Conservation (phyloP, 305 asterid species). For the Withania somnifera region DNA sequence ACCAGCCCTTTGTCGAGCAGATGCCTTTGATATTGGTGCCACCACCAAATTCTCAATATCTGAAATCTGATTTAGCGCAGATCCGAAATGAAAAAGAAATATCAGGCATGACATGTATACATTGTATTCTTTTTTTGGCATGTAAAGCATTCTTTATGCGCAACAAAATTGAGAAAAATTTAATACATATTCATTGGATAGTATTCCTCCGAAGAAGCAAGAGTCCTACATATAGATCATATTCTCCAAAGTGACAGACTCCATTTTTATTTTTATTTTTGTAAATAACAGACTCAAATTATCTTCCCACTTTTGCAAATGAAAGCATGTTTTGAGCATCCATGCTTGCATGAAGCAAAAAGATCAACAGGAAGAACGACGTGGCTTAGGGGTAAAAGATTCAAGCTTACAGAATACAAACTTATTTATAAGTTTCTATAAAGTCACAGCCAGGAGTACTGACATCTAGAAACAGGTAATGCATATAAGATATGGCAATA, state of each 20-base stretch:
- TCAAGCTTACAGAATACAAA: background rate
- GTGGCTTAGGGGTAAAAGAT: background rate
- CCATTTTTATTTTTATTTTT: background rate
- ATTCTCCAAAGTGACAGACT: background rate
- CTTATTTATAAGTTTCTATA: background rate
- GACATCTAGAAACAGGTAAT: background rate
- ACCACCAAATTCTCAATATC: slow-evolving; percentile 87
- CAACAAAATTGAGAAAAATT: background rate
- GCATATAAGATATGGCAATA: background rate
- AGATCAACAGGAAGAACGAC: background rate
- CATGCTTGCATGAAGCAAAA: background rate
- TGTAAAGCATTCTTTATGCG: background rate
- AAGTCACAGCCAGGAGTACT: background rate
- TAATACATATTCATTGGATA: background rate
- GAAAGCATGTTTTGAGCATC: background rate
- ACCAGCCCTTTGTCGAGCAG: slow-evolving; percentile 96
- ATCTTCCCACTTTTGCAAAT: background rate
- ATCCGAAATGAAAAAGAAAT: slow-evolving; percentile 5
- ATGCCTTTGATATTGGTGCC: slow-evolving; percentile 92
- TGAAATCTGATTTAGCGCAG: slow-evolving; percentile 42
- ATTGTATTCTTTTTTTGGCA: background rate
- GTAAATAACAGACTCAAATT: background rate
- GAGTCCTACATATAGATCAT: background rate
- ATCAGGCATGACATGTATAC: background rate
- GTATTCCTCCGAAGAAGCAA: background rate